Evolutionary conservation across 116 monocot genomes (phyloP), one percentile per base, ranked within the genome.

Genomic region (Trichopus zeylanicus): DNA sequence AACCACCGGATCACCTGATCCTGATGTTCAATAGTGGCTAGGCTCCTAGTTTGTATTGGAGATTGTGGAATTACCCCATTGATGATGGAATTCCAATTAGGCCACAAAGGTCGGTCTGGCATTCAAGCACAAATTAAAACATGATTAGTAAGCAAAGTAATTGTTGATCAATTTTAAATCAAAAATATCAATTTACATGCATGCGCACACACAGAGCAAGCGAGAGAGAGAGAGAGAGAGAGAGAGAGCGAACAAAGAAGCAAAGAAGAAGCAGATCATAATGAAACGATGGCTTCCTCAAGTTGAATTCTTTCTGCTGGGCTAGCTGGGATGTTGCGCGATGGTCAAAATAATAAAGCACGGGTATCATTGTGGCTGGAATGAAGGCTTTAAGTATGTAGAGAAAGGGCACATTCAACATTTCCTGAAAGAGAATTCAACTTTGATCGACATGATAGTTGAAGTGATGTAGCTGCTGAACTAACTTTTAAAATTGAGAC

Each of bases 51-150:
- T 39, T 92, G 92, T 87, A 92, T 92, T 21, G 92, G 92, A 64
- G 92, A 92, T 57, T 92, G 87, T 29, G 92, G 92, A 47, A 92
- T 92, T 16, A 92, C 92, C 64, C 92, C 92, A 74, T 92, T 30
- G 92, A 73, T 29, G 92, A 87, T 49, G 92, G 92, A 21, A 92
- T 71, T 5, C 92, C 92, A 67, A 92, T 63, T 16, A 92, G 81
- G 6, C 92, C 92, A 64, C 92, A 87, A 6, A 92, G 15, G 32
- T 87, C 60, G 7, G 92, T 92, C 92, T 92, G 67, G 59, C 12
- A 27, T 28, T 28, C 8, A 54, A 28, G 1, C 2, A 54, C 3
- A 15, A 15, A 27, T 54, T 51, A 23, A 21, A 51, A 23, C 19
- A 51, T 1, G 0, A 53, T 18, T 26, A 32, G 7, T 31, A 21